Evolutionary conservation across 441 rosid genomes (phyloP).

Genomic region (Jatropha podagrica): DNA sequence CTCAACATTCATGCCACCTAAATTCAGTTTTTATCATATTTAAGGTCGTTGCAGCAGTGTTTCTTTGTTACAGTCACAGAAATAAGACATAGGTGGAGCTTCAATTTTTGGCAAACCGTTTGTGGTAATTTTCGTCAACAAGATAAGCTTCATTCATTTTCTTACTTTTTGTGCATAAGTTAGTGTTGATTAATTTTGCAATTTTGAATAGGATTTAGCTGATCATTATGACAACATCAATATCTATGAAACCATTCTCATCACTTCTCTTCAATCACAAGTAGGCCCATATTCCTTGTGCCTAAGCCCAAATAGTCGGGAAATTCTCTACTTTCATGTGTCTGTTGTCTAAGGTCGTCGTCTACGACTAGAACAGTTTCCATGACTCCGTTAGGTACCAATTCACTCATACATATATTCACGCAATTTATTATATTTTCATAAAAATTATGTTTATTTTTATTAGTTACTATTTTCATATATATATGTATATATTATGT

Average conservation of each 20-base stretch:
- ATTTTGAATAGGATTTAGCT: too few species aligned
- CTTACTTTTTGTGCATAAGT: too few species aligned
- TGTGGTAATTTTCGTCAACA: too few species aligned
- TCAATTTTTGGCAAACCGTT: too few species aligned
- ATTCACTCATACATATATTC: background rate
- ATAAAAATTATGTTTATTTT: background rate
- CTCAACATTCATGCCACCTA: too few species aligned
- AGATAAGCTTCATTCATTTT: too few species aligned
- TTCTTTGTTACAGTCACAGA: too few species aligned
- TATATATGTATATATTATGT: too few species aligned
- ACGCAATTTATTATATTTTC: background rate
- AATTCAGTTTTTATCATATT: too few species aligned
- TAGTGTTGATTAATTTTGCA: too few species aligned
- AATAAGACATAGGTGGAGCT: too few species aligned
- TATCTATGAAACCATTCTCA: conserved; percentile 20
- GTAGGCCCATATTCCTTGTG: background rate
- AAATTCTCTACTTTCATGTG: conserved; percentile 64
- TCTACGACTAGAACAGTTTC: conserved; percentile 77
- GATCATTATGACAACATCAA: conserved; percentile 25
- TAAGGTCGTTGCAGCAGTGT: too few species aligned
- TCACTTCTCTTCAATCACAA: conserved; percentile 9
- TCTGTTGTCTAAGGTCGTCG: conserved; percentile 78
- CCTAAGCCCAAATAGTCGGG: conserved; percentile 27
- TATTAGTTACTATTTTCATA: background rate
- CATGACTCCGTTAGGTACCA: conserved; percentile 70